Base-by-base conservation (phyloP, 2,329 filamentous ascomycete species). In the Aureobasidium sp. region DNA sequence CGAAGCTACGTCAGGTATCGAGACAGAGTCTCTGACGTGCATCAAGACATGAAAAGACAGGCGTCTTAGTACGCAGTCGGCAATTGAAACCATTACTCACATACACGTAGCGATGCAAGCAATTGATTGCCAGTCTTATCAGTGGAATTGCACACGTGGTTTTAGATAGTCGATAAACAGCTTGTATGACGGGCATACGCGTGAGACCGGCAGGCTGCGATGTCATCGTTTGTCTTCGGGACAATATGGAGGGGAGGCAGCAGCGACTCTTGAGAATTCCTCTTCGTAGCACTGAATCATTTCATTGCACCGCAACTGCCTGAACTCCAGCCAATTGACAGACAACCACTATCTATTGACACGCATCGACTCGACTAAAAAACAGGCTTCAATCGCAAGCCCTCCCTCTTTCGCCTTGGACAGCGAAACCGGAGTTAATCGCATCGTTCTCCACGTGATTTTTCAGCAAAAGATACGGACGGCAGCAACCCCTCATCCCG, bases 381-480 rank as follows among this genome's bases (percentile, higher is more conserved):
- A 29, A 29, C 29, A 36, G 17, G 29, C 29, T 36, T n/a, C 50
- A 27, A 39, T n/a, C 20, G 34, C 50, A 52, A 52, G 34, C 34
- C 5, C 34, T 37, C 34, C 2, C 12, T 37, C 32, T 37, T 12
- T 36, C 48, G 48, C 32, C 48, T 52, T 2, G 20, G 8, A 23
- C 32, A 52, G 32, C 50, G 50, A 52, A 17, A 20, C 50, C 50
- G 50, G 50, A 52, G 50, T 52, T 52, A 39, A 27, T 5, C 12
- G 29, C 29, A 51, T 34, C 29, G 47, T 34, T 17, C 47, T 51
- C 29, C 50, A 53, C 36, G 32, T 41, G 52, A 55, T 55, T 42
- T 42, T 32, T 32, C 52, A 55, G 52, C 52, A 55, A 55, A 55
- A 55, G 51, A 55, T 42, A 55, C 51, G 51, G 15, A 41, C 51